phyloP scores from a whole-genome alignment of 106 monocot species.

The Dendrobium chrysotoxum region DNA sequence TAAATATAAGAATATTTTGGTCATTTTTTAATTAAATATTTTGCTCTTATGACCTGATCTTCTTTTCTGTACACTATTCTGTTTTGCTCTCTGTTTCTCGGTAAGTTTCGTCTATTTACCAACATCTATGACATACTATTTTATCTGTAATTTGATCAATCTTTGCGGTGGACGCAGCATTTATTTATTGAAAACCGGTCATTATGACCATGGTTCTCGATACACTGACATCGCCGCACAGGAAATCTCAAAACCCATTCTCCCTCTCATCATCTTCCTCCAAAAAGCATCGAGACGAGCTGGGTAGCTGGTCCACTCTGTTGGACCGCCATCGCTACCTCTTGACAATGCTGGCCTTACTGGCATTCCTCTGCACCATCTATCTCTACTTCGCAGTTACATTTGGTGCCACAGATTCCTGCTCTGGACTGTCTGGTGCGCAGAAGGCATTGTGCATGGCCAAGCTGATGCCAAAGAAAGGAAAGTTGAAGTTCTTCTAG shows the following conservation, averaged over 20 bases:
- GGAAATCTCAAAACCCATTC: constrained; percentile 47
- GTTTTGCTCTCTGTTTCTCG: too few relatives aligned
- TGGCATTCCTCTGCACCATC: constrained; percentile 72
- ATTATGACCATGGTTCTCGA: constrained; percentile 44
- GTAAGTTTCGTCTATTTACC: too few relatives aligned
- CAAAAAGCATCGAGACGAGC: constrained; percentile 49
- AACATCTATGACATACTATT: too few relatives aligned
- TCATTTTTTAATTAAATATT: too few relatives aligned
- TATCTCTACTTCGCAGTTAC: constrained; percentile 93
- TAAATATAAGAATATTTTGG: too few relatives aligned
- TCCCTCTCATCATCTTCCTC: constrained; percentile 22
- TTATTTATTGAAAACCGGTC: too few relatives aligned
- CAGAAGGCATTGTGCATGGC: constrained; percentile 57
- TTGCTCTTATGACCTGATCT: too few relatives aligned
- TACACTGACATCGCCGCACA: constrained; percentile 60
- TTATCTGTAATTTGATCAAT: too few relatives aligned
- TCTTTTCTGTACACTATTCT: too few relatives aligned
- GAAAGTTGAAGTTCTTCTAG: constrained; percentile 62
- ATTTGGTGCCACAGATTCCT: constrained; percentile 36
- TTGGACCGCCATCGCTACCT: constrained; percentile 77
- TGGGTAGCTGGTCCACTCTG: constrained; percentile 56
- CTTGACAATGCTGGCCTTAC: constrained; percentile 51
- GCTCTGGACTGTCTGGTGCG: constrained; percentile 47
- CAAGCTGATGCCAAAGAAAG: constrained; percentile 33
- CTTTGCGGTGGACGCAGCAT: too few relatives aligned